Evolutionary conservation across 2,329 filamentous ascomycete genomes (phyloP), one percentile per base, ranked within the genome.

Genomic region (Botrytis porri): DNA sequence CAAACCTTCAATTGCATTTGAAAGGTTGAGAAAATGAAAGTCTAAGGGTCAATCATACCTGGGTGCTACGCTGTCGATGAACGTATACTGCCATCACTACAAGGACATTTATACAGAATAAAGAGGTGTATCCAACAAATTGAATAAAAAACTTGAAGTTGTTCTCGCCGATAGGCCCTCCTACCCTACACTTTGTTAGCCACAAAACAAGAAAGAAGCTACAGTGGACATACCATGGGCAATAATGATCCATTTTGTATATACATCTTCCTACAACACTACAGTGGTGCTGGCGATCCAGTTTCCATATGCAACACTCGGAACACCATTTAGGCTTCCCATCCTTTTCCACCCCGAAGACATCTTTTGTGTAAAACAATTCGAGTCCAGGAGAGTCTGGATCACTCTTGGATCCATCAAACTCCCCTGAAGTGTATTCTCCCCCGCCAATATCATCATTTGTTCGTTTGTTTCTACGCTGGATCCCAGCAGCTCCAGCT

Each of bases 111-210:
- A 85, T 81, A 76, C 91, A 94, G 77, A 91, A 93, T 6, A 93
- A 78, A 7, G 88, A 83, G 1, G 89, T 89, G 81, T 96, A 97
- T 61, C 88, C 86, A 25, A 90, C 89, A 79, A 98, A 97, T 77
- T 98, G 96, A 18, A 94, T 84, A 80, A 99, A 98, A 82, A 93
- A 98, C 79, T 98, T 98, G 84, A 95, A 95, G 3, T 91, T 89
- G 2, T 89, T 94, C 81, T 98, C 95, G 0, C 90, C 92, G 16
- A 99, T 90, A 76, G 97, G 93, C 35, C 95, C 96, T 6, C 95
- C 95, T n/a, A 97, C 95, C 92, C 92, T 87, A 67, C 22, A 43
- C 39, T 29, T 57, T 57, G 45, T 75, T 64, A 74, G 73, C 43
- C 35, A 39, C 29, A 66, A 67, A 59, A 29, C 14, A 39, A 25